Conservation (phyloP, 768 basidiomycete species). For the Leccinum longicurvipes region DNA sequence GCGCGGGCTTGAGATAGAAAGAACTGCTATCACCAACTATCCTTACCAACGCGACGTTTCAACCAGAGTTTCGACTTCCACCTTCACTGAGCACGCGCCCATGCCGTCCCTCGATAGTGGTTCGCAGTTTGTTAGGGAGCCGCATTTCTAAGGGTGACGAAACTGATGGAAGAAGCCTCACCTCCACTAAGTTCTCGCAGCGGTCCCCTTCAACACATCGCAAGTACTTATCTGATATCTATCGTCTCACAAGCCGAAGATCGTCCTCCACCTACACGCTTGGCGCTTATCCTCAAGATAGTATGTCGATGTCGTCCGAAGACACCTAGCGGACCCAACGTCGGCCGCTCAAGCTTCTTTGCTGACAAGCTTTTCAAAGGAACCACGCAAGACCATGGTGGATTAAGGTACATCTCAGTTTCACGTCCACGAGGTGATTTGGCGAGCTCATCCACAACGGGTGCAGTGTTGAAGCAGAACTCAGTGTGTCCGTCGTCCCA, state of each 20-base stretch:
- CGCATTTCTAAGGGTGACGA: constrained; percentile 26
- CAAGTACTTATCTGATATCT: constrained; percentile 50
- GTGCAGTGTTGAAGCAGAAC: constrained; percentile 21
- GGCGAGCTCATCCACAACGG: background rate
- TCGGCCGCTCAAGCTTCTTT: constrained; percentile 52
- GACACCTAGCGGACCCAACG: constrained; percentile 47
- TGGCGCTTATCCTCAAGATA: constrained; percentile 49
- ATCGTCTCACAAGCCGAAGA: constrained; percentile 39
- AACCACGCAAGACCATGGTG: constrained; percentile 49
- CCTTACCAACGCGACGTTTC: constrained; percentile 25
- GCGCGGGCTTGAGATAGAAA: constrained; percentile 14
- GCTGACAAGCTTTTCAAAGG: constrained; percentile 58
- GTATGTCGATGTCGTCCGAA: constrained; percentile 65
- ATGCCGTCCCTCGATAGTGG: constrained; percentile 18
- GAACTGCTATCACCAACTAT: constrained; percentile 17
- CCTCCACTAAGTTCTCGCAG: constrained; percentile 44
- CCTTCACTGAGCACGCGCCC: constrained; percentile 17
- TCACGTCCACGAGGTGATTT: background rate
- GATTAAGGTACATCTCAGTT: constrained; percentile 39
- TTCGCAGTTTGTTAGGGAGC: constrained; percentile 21
- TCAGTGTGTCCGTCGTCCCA: constrained; percentile 27
- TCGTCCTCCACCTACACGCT: constrained; percentile 40
- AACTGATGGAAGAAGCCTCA: constrained; percentile 29
- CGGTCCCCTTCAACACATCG: constrained; percentile 46
- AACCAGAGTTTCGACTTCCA: constrained; percentile 15